Percentiles rank a stretch among this genome's conserved stretches.
Conservation (phyloP, 2,329 filamentous ascomycete species). For the Pochonia chlamydosporia region DNA sequence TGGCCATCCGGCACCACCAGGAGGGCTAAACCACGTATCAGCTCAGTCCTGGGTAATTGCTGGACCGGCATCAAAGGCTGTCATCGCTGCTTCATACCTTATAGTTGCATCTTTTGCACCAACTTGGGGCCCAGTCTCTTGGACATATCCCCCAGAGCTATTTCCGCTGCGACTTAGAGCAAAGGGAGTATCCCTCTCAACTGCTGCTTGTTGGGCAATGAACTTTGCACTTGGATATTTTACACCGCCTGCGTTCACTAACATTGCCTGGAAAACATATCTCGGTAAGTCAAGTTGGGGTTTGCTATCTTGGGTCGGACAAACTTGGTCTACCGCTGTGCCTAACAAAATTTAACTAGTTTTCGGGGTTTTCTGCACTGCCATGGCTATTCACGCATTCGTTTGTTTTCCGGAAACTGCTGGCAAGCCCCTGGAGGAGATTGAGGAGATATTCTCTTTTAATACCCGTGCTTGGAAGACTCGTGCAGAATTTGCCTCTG, state of each 20-base stretch:
- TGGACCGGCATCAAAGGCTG: conserved; percentile 46
- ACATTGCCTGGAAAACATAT: conserved; percentile 45
- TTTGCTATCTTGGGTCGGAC: too few species aligned
- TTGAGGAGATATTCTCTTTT: conserved; percentile 44
- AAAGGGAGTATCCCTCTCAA: conserved; percentile 47
- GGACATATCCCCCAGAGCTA: conserved; percentile 55
- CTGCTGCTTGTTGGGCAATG: conserved; percentile 37
- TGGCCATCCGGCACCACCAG: conserved; percentile 34
- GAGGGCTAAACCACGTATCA: conserved; percentile 38
- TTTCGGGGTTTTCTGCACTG: conserved; percentile 45
- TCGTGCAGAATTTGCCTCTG: too few species aligned
- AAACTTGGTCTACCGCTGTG: too few species aligned
- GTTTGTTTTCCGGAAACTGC: conserved; percentile 53
- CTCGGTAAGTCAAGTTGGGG: too few species aligned
- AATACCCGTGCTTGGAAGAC: conserved; percentile 28
- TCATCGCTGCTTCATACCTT: conserved; percentile 60
- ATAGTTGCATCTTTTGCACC: conserved; percentile 47
- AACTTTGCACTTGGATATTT: conserved; percentile 35
- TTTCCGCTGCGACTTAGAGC: conserved; percentile 42
- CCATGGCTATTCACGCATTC: conserved; percentile 44
- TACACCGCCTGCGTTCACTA: conserved; percentile 30
- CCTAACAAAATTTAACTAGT: too few species aligned
- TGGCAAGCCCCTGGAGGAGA: conserved; percentile 49
- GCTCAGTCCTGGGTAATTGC: conserved; percentile 41
- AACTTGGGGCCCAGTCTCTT: conserved; percentile 44